phyloP scores from a whole-genome alignment of 179 eudicot species.

The Beta corolliflora region DNA sequence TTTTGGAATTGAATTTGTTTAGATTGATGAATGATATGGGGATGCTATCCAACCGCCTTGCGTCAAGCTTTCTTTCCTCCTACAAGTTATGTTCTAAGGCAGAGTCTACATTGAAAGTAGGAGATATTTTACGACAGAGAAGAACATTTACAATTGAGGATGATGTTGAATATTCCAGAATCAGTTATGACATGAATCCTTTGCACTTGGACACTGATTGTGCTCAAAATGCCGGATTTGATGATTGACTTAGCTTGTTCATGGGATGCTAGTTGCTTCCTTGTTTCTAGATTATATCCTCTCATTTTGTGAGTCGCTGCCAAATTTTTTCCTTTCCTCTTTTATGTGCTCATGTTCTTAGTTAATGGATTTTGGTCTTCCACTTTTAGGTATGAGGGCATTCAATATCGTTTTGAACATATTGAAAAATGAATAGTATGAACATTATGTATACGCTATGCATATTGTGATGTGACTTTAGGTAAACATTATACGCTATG shows the following conservation, averaged over 20 bases:
- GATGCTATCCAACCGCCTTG: conserved; percentile 29
- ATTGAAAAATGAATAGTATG: no score
- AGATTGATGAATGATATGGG: conserved; percentile 8
- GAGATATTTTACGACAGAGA: conserved; percentile 48
- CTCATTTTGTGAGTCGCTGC: no score
- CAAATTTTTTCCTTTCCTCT: no score
- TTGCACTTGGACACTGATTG: conserved; percentile 57
- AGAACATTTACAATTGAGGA: conserved; percentile 51
- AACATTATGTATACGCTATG: no score
- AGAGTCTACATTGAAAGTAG: conserved; percentile 31
- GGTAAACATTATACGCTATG: no score
- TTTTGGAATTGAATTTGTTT: background rate
- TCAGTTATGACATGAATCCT: conserved; percentile 68
- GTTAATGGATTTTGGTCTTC: background rate
- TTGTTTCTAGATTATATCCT: no score
- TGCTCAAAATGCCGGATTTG: conserved; percentile 67
- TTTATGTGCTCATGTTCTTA: background rate
- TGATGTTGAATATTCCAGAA: conserved; percentile 55
- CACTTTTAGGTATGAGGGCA: background rate
- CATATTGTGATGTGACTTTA: no score
- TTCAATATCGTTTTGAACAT: no score
- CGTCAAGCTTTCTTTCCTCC: conserved; percentile 16
- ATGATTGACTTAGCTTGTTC: no score
- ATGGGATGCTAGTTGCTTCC: conserved; percentile 83
- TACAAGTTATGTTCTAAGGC: conserved; percentile 17